Evolutionary conservation across 371 early-diverging fungal species (phyloP), one percentile per base, ranked within the genome.

Genomic region (Fennellomyces sp.): DNA sequence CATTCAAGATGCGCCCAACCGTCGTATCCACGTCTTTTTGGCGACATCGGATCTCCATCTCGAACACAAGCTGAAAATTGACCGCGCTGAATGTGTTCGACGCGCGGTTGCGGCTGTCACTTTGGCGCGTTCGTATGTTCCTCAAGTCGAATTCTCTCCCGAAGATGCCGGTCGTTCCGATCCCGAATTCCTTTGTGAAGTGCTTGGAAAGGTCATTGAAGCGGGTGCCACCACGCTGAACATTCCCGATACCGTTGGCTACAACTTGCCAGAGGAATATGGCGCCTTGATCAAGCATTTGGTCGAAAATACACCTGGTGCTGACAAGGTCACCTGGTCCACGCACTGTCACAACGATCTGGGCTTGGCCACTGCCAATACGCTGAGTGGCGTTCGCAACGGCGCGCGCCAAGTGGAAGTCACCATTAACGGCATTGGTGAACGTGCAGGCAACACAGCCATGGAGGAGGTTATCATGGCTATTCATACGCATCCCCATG

Each of bases 301-400:
- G 63, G 81, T 89, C 6, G 73, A 80, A 42, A 83, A 96, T 70
- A 93, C 94, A 11, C 74, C 72, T 35, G 94, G 94, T 31, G 80
- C 85, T 4, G 87, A 91, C 51, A 86, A 79, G 54, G 87, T 87
- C 4, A 78, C 84, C 33, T 96, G 92, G 88, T 95, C 96, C 15
- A 93, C 94, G 6, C 98, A 97, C 66, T 97, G 98, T 73, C 98
- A 97, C 80, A 91, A 97, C 68, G 98, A 97, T 69, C 86, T 97
- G 38, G 98, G 98, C 38, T 83, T 97, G 31, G 97, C 98, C 30
- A 96, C 98, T 0, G 97, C 98, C 33, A 97, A 97, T 70, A 94
- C 97, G 0, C 79, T 97, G 19, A 87, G 96, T 33, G 98, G 95
- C 57, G 81, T 97, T 35, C 62, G 60, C 38, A 92, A 91, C 67